Conservation (phyloP, 148 eudicot species). For the Rhododendron vialii region DNA sequence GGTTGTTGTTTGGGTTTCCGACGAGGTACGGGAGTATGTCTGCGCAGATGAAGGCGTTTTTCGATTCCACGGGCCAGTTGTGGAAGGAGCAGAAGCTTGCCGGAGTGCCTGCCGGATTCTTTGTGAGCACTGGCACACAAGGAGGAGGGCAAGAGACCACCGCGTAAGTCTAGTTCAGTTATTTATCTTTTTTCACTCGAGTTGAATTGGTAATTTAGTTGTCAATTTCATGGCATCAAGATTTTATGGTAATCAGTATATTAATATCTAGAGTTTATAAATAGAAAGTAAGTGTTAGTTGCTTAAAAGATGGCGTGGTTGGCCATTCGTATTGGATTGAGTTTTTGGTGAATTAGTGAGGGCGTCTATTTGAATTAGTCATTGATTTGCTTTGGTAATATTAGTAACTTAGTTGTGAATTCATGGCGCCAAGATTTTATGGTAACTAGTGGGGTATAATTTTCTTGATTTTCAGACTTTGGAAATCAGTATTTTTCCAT, state of each 20-base stretch:
- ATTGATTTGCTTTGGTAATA: neutral
- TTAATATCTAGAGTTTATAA: neutral
- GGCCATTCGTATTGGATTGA: neutral
- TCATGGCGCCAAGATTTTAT: neutral
- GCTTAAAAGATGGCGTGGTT: neutral
- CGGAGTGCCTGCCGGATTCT: slow-evolving; percentile 88
- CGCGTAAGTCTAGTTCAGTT: slow-evolving; percentile 48
- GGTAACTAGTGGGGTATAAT: neutral
- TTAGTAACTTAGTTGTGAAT: neutral
- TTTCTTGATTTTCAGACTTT: neutral
- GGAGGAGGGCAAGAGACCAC: slow-evolving; percentile 97
- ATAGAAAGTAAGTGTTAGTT: neutral
- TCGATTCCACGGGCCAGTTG: slow-evolving; percentile 64
- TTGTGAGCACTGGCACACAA: slow-evolving; percentile 86
- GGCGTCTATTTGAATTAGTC: neutral
- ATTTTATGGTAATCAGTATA: neutral
- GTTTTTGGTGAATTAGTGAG: neutral
- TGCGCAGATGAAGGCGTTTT: slow-evolving; percentile 92
- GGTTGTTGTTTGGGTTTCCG: slow-evolving; percentile 87
- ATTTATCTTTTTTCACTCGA: neutral
- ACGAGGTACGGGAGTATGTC: slow-evolving; percentile 87
- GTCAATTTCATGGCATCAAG: neutral
- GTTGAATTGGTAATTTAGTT: neutral
- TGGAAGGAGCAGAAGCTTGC: slow-evolving; percentile 85
- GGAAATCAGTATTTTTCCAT: neutral